These are phyloP conservation scores for Gleditsia sinensis DNA, from an alignment of 306 rosid species.

Conservation along the genomic window DNA sequence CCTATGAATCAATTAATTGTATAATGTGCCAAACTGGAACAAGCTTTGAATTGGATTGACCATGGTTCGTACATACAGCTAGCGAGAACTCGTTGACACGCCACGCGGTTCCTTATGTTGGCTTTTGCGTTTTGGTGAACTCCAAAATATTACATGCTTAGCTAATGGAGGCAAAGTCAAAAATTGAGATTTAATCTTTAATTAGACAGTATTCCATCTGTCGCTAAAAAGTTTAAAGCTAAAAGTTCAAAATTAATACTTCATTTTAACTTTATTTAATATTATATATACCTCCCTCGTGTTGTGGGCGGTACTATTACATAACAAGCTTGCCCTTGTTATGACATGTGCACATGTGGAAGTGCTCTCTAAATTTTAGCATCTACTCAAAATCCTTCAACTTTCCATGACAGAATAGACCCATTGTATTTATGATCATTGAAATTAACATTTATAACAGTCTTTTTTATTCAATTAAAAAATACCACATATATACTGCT, in stretches of 20 bases:
- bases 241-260: not conserved
- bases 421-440: not conserved
- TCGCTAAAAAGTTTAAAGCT: not conserved
- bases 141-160: not conserved
- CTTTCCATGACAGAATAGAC: not conserved
- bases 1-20: constrained; percentile 4
- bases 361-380: constrained; percentile 24
- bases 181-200: not conserved
- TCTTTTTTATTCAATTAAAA: too few species aligned
- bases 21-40: not conserved
- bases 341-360: constrained; percentile 10
- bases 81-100: constrained; percentile 23
- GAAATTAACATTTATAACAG: too few species aligned
- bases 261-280: not conserved
- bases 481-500: too few species aligned
- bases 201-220: not conserved
- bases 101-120: constrained; percentile 6
- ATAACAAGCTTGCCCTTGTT: constrained; percentile 19
- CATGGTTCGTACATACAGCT: constrained; percentile 30
- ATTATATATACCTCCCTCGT: constrained; percentile 17
- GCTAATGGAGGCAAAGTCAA: not conserved
- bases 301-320: constrained; percentile 34
- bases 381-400: constrained; percentile 11
- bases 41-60: constrained; percentile 18
- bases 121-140: too few species aligned